Conservation (phyloP, 257 asterid genomes). For the Lavandula angustifolia region DNA sequence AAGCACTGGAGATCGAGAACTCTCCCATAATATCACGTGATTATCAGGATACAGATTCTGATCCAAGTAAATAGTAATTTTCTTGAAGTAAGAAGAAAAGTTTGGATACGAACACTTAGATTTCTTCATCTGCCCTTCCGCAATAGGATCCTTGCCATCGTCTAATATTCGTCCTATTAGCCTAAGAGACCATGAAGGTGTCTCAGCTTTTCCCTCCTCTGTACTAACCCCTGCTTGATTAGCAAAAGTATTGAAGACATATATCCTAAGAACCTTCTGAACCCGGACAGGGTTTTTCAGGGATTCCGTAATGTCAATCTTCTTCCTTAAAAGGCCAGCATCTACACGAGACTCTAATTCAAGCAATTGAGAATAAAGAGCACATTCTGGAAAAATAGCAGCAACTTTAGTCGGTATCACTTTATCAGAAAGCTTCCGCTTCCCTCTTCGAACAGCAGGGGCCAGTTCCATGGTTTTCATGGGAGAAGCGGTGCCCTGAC, state of each 20-base stretch:
- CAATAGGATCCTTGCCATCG: constrained; percentile 52
- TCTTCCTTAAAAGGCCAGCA: constrained; percentile 69
- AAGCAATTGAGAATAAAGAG: constrained; percentile 71
- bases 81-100: constrained; percentile 80
- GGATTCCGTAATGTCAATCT: constrained; percentile 47
- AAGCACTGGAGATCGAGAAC: constrained; percentile 66
- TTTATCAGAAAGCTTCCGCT: constrained; percentile 64
- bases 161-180: constrained; percentile 73
- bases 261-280: constrained; percentile 44
- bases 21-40: constrained; percentile 87
- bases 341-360: constrained; percentile 77
- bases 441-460: constrained; percentile 74
- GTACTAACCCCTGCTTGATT: constrained; percentile 41
- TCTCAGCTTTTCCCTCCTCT: constrained; percentile 45
- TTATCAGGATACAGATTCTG: constrained; percentile 77
- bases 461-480: constrained; percentile 92
- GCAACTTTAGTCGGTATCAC: constrained; percentile 64
- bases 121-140: constrained; percentile 35
- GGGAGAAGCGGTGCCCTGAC: constrained; percentile 69
- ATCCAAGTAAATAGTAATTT: constrained; percentile 83
- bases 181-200: constrained; percentile 82
- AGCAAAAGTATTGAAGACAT: constrained; percentile 42
- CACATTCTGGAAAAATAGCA: constrained; percentile 70
- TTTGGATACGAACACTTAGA: constrained; percentile 47
- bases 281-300: constrained; percentile 36